phyloP scores from a whole-genome alignment of 768 basidiomycete species.

The Neoboletus subvelutipes region DNA sequence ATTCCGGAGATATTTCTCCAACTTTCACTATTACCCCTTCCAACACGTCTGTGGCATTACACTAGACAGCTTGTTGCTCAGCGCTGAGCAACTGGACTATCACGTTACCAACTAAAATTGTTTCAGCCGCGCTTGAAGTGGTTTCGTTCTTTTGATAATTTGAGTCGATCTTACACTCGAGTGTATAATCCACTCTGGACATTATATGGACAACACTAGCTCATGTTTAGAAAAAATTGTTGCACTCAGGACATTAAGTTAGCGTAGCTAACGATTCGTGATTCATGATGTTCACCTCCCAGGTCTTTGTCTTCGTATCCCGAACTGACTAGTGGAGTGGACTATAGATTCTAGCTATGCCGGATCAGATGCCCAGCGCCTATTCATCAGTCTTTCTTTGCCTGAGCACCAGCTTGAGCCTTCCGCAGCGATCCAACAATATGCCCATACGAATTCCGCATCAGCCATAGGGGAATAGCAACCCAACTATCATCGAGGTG shows the following conservation, averaged over 20 bases:
- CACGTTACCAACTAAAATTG: neutral
- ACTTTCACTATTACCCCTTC: slow-evolving; percentile 49
- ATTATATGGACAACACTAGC: neutral
- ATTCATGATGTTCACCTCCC: neutral
- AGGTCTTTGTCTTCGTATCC: neutral
- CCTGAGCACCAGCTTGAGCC: slow-evolving; percentile 31
- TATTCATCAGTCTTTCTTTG: slow-evolving; percentile 36
- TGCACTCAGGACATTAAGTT: neutral
- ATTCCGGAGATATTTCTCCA: slow-evolving; percentile 63
- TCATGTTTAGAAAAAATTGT: neutral
- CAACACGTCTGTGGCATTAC: neutral
- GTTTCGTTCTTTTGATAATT: slow-evolving; percentile 7
- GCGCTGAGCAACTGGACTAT: neutral
- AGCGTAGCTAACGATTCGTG: neutral
- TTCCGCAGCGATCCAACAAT: slow-evolving; percentile 61
- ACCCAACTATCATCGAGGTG: slow-evolving; percentile 62
- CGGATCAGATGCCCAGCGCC: no score
- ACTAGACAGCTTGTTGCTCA: neutral
- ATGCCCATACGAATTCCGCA: slow-evolving; percentile 74
- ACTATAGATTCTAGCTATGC: neutral
- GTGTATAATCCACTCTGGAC: slow-evolving; percentile 10
- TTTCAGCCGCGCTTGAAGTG: slow-evolving; percentile 2
- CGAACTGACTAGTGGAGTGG: neutral
- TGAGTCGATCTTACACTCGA: neutral
- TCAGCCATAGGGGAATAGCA: slow-evolving; percentile 67